Evolutionary conservation across 257 asterid species (phyloP).

Genomic region (Solanum piurae): DNA sequence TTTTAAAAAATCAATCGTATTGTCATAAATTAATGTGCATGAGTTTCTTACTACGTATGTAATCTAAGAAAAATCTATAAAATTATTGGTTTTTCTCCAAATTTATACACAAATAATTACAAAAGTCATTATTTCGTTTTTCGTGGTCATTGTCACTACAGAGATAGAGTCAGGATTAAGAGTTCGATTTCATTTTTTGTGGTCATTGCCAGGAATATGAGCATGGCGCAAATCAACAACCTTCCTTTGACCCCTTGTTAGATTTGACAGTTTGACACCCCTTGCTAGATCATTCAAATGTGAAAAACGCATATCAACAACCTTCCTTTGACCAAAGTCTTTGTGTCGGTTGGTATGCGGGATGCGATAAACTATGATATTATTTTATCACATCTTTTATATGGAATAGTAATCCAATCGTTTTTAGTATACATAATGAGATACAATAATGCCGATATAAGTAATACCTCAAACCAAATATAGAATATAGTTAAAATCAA

Average conservation of each 20-base stretch:
- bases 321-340: background rate
- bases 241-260: too few species aligned
- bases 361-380: background rate
- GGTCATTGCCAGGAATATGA: too few species aligned
- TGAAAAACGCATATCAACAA: background rate
- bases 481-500: background rate
- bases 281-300: background rate
- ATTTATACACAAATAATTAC: too few species aligned
- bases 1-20: too few species aligned
- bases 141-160: too few species aligned
- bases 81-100: background rate
- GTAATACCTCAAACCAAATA: background rate
- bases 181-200: too few species aligned
- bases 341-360: background rate
- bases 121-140: too few species aligned
- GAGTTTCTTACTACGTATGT: background rate
- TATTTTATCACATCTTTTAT: background rate
- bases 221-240: too few species aligned
- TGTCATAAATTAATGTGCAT: too few species aligned
- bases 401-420: background rate
- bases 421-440: background rate
- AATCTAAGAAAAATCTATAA: background rate
- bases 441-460: background rate
- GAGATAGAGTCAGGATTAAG: too few species aligned
- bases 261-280: background rate